Evolutionary conservation across 495 filamentous ascomycete genomes (phyloP).

Genomic region (Penicillium nucicola): DNA sequence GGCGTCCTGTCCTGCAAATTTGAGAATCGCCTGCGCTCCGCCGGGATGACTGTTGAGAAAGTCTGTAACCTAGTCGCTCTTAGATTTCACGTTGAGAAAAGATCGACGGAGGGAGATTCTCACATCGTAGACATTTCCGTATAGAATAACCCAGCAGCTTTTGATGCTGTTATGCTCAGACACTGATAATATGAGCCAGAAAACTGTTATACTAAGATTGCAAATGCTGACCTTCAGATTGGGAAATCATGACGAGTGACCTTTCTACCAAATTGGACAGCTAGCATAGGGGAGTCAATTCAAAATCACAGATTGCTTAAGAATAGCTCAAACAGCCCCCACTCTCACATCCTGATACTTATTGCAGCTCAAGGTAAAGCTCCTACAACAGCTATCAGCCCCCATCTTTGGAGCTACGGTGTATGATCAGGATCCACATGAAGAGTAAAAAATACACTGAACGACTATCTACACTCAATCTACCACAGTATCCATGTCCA

Average conservation of each 20-base stretch:
- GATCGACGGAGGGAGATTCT: background rate
- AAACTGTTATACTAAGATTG: background rate
- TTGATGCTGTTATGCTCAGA: background rate
- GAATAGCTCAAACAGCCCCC: too few species aligned
- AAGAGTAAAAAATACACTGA: too few species aligned
- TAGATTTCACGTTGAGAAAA: background rate
- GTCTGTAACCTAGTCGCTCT: conserved; percentile 6
- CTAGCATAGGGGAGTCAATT: too few species aligned
- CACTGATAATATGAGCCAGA: background rate
- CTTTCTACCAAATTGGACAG: too few species aligned
- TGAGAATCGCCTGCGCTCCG: conserved; percentile 38
- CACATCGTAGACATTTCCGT: conserved; percentile 8
- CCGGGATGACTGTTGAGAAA: conserved; percentile 67
- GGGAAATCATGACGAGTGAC: background rate
- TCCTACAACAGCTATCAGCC: too few species aligned
- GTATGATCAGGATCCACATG: too few species aligned
- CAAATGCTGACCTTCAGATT: background rate
- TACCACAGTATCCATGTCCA: too few species aligned
- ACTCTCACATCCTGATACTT: too few species aligned
- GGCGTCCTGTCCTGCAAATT: conserved; percentile 79
- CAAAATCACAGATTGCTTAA: too few species aligned
- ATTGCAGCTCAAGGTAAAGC: too few species aligned
- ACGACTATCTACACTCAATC: too few species aligned
- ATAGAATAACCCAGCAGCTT: conserved; percentile 8
- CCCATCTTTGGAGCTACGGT: too few species aligned